These are phyloP conservation scores for Kwoniella heveanensis DNA, from an alignment of 768 basidiomycete genomes.

Conservation along the genomic window DNA sequence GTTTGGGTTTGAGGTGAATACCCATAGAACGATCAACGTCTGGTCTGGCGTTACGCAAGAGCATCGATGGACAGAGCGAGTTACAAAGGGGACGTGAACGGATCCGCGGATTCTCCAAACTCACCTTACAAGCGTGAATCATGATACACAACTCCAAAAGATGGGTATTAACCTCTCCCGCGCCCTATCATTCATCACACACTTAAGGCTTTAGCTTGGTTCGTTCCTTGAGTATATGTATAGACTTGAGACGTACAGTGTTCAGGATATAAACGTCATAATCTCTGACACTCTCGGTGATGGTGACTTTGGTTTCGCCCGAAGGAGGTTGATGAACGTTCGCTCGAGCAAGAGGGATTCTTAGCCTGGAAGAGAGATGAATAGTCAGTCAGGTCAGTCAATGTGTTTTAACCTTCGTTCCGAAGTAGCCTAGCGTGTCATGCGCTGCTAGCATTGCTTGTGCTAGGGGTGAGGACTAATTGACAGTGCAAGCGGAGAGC, in stretches of 20 bases:
- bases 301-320: conserved; percentile 93
- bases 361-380: conserved; percentile 58
- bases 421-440: too few relatives aligned
- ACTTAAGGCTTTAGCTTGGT: background rate
- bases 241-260: conserved; percentile 45
- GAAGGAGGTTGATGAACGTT: conserved; percentile 72
- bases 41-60: too few relatives aligned
- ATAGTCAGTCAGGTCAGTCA: background rate
- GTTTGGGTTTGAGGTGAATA: background rate
- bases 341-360: conserved; percentile 67
- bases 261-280: conserved; percentile 99
- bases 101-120: too few relatives aligned
- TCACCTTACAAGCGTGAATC: conserved; percentile 87
- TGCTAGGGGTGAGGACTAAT: too few relatives aligned
- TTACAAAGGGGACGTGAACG: background rate
- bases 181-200: conserved; percentile 31
- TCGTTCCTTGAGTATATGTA: too few relatives aligned
- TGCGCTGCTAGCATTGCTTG: too few relatives aligned
- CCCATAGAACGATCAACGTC: too few relatives aligned
- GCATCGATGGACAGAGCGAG: too few relatives aligned
- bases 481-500: too few relatives aligned
- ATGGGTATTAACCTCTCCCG: conserved; percentile 83
- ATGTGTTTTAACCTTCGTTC: too few relatives aligned
- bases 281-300: conserved; percentile 91
- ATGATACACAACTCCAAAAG: conserved; percentile 98